Evolutionary conservation across 257 asterid species (phyloP).

Genomic region (Prunella vulgaris): DNA sequence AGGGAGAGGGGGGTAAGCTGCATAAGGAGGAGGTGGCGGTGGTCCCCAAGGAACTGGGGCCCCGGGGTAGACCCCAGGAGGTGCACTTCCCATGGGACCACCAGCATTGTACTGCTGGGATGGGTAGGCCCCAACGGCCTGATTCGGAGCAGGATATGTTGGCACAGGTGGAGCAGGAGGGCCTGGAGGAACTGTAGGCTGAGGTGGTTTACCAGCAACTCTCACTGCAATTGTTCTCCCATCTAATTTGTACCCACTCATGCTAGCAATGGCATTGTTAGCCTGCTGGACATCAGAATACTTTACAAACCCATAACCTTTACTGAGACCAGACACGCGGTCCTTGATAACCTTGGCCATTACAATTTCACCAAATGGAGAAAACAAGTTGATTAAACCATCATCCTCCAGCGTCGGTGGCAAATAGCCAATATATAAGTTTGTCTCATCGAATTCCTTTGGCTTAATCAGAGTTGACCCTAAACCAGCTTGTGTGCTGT

Average conservation of each 20-base stretch:
- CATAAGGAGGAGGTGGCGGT: constrained; percentile 62
- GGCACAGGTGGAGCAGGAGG: constrained; percentile 72
- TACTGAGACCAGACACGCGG: constrained; percentile 65
- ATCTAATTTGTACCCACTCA: constrained; percentile 88
- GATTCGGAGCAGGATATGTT: constrained; percentile 55
- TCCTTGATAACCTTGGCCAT: constrained; percentile 98
- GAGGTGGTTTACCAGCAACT: constrained; percentile 92
- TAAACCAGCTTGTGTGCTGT: constrained; percentile 49
- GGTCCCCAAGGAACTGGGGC: constrained; percentile 77
- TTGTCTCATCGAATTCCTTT: constrained; percentile 87
- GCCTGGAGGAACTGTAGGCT: constrained; percentile 79
- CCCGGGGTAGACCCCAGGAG: constrained; percentile 55
- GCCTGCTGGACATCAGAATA: constrained; percentile 85
- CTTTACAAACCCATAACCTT: constrained; percentile 96
- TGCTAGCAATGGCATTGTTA: constrained; percentile 76
- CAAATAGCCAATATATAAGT: constrained; percentile 79
- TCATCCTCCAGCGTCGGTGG: constrained; percentile 94
- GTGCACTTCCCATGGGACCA: constrained; percentile 57
- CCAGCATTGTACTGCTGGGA: constrained; percentile 77
- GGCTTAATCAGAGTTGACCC: constrained; percentile 58
- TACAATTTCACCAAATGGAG: constrained; percentile 86
- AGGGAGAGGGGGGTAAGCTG: constrained; percentile 73
- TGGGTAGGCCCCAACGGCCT: constrained; percentile 59
- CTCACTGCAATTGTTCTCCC: constrained; percentile 97
- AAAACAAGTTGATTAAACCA: constrained; percentile 68